Conservation (phyloP, 75 land plant species). For the Sequoiadendron giganteum region DNA sequence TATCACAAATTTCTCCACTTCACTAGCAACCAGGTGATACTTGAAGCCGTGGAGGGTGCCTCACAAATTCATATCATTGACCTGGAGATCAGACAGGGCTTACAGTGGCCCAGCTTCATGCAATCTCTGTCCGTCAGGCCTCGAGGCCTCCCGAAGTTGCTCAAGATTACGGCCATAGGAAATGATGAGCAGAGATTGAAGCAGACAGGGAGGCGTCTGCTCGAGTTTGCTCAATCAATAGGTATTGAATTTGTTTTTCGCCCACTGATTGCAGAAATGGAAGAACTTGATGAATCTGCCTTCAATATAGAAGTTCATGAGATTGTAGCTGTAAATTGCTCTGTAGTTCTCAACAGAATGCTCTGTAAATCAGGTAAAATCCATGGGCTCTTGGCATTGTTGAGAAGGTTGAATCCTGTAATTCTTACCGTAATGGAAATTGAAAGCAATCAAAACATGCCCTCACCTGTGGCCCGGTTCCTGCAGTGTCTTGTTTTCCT, state of each 20-base stretch:
- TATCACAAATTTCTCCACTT: constrained; percentile 23
- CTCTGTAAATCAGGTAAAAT: constrained; percentile 17
- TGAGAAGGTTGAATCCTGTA: constrained; percentile 18
- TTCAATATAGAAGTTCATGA: constrained; percentile 14
- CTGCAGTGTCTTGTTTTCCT: constrained; percentile 30
- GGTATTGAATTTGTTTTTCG: constrained; percentile 22
- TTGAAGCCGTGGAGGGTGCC: constrained; percentile 19
- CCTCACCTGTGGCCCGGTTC: constrained; percentile 27
- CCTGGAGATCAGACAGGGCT: constrained; percentile 40
- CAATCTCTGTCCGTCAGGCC: constrained; percentile 31
- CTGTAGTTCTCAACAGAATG: constrained; percentile 18
- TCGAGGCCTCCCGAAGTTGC: constrained; percentile 22
- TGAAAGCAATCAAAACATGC: constrained; percentile 28
- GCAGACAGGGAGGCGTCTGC: constrained; percentile 24
- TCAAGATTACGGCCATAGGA: constrained; percentile 18
- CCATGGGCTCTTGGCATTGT: constrained; percentile 13
- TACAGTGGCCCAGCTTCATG: constrained; percentile 51
- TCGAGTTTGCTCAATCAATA: constrained; percentile 24
- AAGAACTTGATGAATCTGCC: constrained; percentile 15
- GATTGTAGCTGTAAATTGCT: constrained; percentile 37
- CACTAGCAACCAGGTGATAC: constrained; percentile 28
- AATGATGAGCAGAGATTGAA: neutral
- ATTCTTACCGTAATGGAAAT: constrained; percentile 28
- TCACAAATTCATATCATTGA: constrained; percentile 47
- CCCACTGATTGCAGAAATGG: constrained; percentile 14